Percentiles rank a stretch among this genome's conserved stretches.
Conservation (phyloP, 202 grass and related monocot genomes). For the Carex sylvatica region DNA sequence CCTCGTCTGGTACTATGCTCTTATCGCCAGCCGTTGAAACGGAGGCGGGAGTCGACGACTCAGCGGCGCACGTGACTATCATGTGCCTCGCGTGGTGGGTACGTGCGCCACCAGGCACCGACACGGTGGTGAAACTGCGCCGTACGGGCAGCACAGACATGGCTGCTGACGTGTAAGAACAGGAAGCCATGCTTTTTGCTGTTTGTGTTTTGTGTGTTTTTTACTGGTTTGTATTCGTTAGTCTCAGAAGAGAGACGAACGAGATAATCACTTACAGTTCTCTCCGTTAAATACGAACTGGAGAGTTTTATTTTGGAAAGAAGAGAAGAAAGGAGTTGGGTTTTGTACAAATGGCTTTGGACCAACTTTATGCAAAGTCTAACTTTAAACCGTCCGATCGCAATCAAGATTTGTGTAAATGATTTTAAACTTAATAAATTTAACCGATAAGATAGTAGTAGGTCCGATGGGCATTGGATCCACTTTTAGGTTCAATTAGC, state of each 20-base stretch:
- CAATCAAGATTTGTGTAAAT: too few species aligned
- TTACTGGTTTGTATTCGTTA: slow-evolving; percentile 7
- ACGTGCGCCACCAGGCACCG: not conserved
- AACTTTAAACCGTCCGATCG: too few species aligned
- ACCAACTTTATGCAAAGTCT: too few species aligned
- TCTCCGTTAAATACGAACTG: not conserved
- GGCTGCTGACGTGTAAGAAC: slow-evolving; percentile 24
- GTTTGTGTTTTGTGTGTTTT: not conserved
- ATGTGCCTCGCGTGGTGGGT: slow-evolving; percentile 14
- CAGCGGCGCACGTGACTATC: slow-evolving; percentile 30
- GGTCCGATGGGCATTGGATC: too few species aligned
- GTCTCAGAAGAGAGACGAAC: not conserved
- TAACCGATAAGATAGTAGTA: too few species aligned
- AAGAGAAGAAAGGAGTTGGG: not conserved
- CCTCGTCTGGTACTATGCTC: slow-evolving; percentile 55
- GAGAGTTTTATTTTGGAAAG: not conserved
- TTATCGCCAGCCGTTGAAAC: slow-evolving; percentile 33
- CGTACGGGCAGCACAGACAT: slow-evolving; percentile 11
- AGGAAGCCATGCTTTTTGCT: not conserved
- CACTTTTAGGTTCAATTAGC: too few species aligned
- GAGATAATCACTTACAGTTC: not conserved
- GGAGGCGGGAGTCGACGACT: slow-evolving; percentile 40
- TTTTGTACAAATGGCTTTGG: too few species aligned
- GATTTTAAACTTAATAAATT: too few species aligned
- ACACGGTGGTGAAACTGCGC: not conserved